phyloP scores from a whole-genome alignment of 1,139 yeast genomes.

The Nadsonia commutata region DNA sequence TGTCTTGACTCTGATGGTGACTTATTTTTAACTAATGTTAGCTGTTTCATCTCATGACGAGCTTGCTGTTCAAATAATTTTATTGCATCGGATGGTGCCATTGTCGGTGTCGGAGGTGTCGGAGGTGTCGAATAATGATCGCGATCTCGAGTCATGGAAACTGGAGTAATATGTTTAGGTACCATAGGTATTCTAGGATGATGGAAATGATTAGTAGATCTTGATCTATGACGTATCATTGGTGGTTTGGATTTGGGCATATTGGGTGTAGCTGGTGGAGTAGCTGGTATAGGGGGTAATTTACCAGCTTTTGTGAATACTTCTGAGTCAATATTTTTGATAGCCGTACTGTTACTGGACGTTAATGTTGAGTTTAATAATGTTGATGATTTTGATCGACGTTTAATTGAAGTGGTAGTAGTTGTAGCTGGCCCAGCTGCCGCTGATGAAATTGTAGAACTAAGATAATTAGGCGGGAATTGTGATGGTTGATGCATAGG shows the following conservation, averaged over 20 bases:
- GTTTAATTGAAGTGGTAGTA: neutral
- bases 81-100: neutral
- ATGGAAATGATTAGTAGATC: neutral
- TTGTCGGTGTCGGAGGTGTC: neutral
- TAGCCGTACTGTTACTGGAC: too few relatives aligned
- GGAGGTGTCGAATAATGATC: neutral
- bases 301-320: too few relatives aligned
- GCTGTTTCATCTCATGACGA: slow-evolving; percentile 2
- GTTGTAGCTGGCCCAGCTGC: neutral
- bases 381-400: neutral
- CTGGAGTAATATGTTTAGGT: neutral
- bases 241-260: neutral
- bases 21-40: slow-evolving; percentile 5
- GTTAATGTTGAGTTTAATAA: neutral
- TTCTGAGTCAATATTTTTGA: too few relatives aligned
- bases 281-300: too few relatives aligned
- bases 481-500: neutral
- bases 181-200: neutral
- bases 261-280: too few relatives aligned
- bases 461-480: neutral
- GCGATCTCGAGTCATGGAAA: neutral
- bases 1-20: slow-evolving; percentile 2
- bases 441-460: neutral
- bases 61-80: neutral
- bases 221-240: neutral